Base-by-base conservation (phyloP, 768 basidiomycete genomes). In the Paxillus ammoniavirescens region DNA sequence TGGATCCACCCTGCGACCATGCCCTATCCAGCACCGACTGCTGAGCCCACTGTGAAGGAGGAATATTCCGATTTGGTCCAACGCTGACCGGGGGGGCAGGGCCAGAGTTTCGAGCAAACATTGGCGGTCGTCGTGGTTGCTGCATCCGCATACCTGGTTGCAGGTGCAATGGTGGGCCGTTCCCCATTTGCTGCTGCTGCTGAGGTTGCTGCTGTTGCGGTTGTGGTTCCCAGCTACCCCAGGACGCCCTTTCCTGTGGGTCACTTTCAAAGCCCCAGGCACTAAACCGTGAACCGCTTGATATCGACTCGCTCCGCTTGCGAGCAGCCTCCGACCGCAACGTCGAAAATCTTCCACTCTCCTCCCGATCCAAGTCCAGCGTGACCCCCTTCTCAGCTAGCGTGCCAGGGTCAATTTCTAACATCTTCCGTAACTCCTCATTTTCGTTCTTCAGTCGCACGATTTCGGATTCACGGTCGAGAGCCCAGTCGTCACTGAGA, bases 401-500 rank as follows among this genome's bases (percentile, higher is more conserved):
- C 38, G 73, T 77, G 23, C 69, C 77, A 35, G 75, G 68, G 68
- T 90, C 87, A 55, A 98, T 93, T 15, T 82, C 84, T 43, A 99
- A 73, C 70, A 89, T 67, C 62, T 77, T 77, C 47, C 96, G 77
- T 47, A 99, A 73, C 52, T 83, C 79, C 42, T 82, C 79, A 65
- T 99, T 99, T 73, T 98, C 96, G 47, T 73, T 74, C 68, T 88
- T 86, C 41, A 99, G 73, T 46, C 94, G 80, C 9, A 78, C 63
- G 49, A 99, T 91, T 73, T 98, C 97, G 56, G 75, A 73, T 67
- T 98, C 96, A 56, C 97, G 81, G 68, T 93, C 91, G 54, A 87
- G 58, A 2, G 90, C 86, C 91, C 96, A 98, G 69, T 98, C 93
- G 40, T 78, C 74, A 21, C 82, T 70, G 4, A 73, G 74, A 47